phyloP scores from a whole-genome alignment of 2,329 filamentous ascomycete species.

The Arachnopeziza araneosa region DNA sequence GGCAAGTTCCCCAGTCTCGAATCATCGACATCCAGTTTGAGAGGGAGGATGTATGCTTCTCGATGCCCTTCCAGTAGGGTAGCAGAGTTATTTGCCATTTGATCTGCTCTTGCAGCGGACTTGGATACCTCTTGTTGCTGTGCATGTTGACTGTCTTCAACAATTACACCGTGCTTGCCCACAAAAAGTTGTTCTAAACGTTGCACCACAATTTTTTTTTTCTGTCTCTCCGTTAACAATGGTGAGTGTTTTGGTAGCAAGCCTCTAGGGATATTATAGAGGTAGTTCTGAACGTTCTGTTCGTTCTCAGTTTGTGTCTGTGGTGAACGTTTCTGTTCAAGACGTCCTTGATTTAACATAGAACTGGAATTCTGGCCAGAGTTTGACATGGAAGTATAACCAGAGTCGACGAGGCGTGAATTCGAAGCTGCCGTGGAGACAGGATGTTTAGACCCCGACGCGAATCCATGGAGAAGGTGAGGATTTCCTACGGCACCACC shows the following conservation, averaged over 20 bases:
- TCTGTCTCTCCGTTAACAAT: slow-evolving; percentile 64
- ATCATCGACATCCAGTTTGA: neutral
- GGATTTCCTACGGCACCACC: neutral
- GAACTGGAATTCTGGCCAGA: slow-evolving; percentile 34
- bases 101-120: slow-evolving; percentile 40
- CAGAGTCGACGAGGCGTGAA: slow-evolving; percentile 44
- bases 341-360: slow-evolving; percentile 19
- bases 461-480: neutral
- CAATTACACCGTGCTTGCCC: slow-evolving; percentile 49
- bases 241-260: slow-evolving; percentile 54
- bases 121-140: slow-evolving; percentile 46
- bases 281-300: slow-evolving; percentile 61
- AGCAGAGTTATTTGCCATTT: slow-evolving; percentile 9
- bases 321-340: neutral
- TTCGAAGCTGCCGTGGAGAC: slow-evolving; percentile 17
- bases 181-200: slow-evolving; percentile 78
- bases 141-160: slow-evolving; percentile 21
- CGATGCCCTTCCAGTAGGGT: slow-evolving; percentile 31
- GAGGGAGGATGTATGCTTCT: slow-evolving; percentile 35
- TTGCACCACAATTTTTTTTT: slow-evolving; percentile 70
- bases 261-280: slow-evolving; percentile 67
- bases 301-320: slow-evolving; percentile 31
- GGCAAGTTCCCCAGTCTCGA: neutral
- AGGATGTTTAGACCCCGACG: neutral
- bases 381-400: slow-evolving; percentile 61